Evolutionary conservation across 106 monocot genomes (phyloP), one percentile per base, ranked within the genome.

Genomic region (Vanilla planifolia): DNA sequence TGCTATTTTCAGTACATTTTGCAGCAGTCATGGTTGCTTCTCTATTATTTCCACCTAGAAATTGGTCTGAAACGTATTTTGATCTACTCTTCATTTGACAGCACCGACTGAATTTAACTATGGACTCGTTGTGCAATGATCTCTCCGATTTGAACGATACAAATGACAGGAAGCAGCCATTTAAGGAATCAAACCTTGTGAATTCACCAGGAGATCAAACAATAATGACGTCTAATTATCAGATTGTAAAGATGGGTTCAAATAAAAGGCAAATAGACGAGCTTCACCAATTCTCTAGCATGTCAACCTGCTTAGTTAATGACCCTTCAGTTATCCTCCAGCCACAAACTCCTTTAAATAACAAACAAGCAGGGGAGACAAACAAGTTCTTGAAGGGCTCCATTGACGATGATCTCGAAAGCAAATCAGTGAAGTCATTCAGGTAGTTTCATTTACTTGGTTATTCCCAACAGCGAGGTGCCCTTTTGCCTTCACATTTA

Each of bases 81-180:
- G n/a, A n/a, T n/a, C n/a, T 48, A 13, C 71, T 40, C 22, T 48
- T 9, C 48, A 30, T 28, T 64, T 37, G 55, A 40, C 82, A 88
- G 81, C 63, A 52, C 52, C 58, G n/a, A 27, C 39, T 66, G 22
- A 60, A 8, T 27, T 33, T 59, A 52, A 59, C 55, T 43, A 28
- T 24, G 21, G 62, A 61, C 16, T 32, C 4, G 0, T 17, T 42
- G 33, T 23, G 58, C 43, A 53, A 21, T n/a, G 65, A 62, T 25
- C 19, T 37, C 24, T 58, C 30, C 25, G 40, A 16, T 72, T 61
- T 60, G 59, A 65, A 67, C 33, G 36, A 32, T 21, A 66, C 61
- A 8, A 63, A 43, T 29, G 73, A 70, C 43, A 70, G 46, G 21
- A 26, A 58, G 14, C 48, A 42, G 21, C 34, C 59, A 57, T n/a